Conservation (phyloP, 176 grass and related monocot genomes). For the Oryza glumipatula region DNA sequence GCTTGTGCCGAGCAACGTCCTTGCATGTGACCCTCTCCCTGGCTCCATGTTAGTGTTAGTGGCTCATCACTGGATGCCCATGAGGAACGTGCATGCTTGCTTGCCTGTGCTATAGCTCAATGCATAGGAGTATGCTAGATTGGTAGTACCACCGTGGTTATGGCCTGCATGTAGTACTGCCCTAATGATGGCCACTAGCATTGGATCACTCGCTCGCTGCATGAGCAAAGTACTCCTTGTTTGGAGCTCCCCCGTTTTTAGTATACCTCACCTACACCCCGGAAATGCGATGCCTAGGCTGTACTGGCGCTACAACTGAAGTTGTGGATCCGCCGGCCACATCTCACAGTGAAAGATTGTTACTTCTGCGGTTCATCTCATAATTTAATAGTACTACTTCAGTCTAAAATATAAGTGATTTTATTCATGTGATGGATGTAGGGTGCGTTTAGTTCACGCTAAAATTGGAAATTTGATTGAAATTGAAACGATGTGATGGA, state of each 20-base stretch:
- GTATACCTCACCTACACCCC: slow-evolving; percentile 3
- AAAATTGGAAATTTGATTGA: too few relatives aligned
- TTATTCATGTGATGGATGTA: too few relatives aligned
- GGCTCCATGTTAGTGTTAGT: slow-evolving; percentile 32
- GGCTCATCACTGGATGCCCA: slow-evolving; percentile 2
- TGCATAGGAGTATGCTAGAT: neutral
- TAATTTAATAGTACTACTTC: too few relatives aligned
- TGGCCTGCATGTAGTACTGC: slow-evolving; percentile 11
- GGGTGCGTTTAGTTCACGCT: too few relatives aligned
- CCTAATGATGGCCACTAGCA: slow-evolving; percentile 50
- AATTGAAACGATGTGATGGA: too few relatives aligned
- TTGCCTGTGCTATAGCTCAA: neutral
- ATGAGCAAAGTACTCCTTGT: slow-evolving; percentile 20
- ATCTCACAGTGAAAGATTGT: neutral
- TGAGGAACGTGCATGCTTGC: slow-evolving; percentile 38
- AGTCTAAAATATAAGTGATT: too few relatives aligned
- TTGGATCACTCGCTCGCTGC: slow-evolving; percentile 51
- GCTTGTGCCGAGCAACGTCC: slow-evolving; percentile 45
- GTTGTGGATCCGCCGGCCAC: neutral
- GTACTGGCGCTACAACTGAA: neutral
- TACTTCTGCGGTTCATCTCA: neutral
- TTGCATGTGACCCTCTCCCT: slow-evolving; percentile 39
- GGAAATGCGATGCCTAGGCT: slow-evolving; percentile 9
- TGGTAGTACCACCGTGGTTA: neutral
- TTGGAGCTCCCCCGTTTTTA: neutral